phyloP scores from a whole-genome alignment of 768 basidiomycete genomes.

The Inosperma sp. region DNA sequence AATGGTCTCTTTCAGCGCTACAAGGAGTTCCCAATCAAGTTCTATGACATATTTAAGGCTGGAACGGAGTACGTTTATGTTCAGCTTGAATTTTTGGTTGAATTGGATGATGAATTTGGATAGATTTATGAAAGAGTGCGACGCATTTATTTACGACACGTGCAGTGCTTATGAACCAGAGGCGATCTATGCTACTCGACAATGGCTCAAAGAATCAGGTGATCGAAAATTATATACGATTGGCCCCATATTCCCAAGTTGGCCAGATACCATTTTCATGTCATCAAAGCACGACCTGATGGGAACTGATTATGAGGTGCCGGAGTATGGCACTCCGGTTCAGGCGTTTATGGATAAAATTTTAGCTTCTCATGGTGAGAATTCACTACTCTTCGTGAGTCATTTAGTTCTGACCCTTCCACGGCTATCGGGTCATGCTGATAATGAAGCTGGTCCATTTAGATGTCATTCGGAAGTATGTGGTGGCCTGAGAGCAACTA shows the following conservation, averaged over 20 bases:
- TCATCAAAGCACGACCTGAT: background rate
- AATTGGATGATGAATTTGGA: background rate
- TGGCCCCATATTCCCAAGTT: background rate
- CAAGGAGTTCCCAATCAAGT: background rate
- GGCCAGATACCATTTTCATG: background rate
- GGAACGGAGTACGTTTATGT: background rate
- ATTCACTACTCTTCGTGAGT: background rate
- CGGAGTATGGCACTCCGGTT: background rate
- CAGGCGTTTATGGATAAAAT: background rate
- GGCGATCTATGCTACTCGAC: background rate
- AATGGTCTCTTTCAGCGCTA: background rate
- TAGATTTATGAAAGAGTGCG: background rate
- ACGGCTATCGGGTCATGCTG: background rate
- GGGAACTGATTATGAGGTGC: background rate
- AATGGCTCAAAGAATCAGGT: background rate
- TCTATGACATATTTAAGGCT: background rate
- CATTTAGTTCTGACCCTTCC: background rate
- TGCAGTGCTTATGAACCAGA: background rate
- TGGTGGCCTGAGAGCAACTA: background rate
- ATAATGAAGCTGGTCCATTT: no score
- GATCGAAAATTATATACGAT: background rate
- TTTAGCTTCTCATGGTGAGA: background rate
- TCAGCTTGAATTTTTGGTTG: background rate
- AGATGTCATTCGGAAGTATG: background rate
- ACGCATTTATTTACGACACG: background rate